Evolutionary conservation across 192 early-diverging fungal species (phyloP), one percentile per base, ranked within the genome.

Genomic region (Spinellus fusiger): DNA sequence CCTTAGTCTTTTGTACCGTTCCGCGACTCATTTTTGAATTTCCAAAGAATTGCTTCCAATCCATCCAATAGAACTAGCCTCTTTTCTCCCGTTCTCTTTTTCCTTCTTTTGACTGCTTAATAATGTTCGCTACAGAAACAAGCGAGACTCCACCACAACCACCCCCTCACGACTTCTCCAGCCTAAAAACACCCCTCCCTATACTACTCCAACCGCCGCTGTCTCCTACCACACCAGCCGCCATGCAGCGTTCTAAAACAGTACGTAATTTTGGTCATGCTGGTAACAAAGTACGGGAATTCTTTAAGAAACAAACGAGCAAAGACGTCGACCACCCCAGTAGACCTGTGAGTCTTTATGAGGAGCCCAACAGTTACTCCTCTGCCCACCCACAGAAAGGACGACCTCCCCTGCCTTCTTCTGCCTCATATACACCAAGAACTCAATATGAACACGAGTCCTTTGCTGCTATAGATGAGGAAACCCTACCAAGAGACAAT

Each of bases 171-270:
- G 40, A 44, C 18, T 44, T 44, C 10, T 12, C 18, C 4, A 18
- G 18, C 18, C 40, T 5, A 44, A 44, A 18, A 12, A 44, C 10
- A 70, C 58, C 23, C 31, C 26, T 15, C 5, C 27, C 25, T 18
- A n/a, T n/a, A n/a, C n/a, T n/a, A n/a, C n/a, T n/a, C n/a, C n/a
- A n/a, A n/a, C n/a, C n/a, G n/a, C n/a, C n/a, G n/a, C n/a, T n/a
- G n/a, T n/a, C n/a, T n/a, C n/a, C n/a, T n/a, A 18, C 46, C 0
- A 9, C 49, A 15, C 49, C 64, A 16, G 58, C 64, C 27, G 49
- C 64, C 27, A 55, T 67, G 22, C 65, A 67, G 34, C 54, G 65
- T 31, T 67, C 65, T 31, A 67, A 67, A 16, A 67, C 65, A 46
- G 65, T 67, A 27, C 65, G 58, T 25, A 66, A 59, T 58, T 49